Conservation (phyloP, 805 yeast species). For the Saccharomycopsis sp. region DNA sequence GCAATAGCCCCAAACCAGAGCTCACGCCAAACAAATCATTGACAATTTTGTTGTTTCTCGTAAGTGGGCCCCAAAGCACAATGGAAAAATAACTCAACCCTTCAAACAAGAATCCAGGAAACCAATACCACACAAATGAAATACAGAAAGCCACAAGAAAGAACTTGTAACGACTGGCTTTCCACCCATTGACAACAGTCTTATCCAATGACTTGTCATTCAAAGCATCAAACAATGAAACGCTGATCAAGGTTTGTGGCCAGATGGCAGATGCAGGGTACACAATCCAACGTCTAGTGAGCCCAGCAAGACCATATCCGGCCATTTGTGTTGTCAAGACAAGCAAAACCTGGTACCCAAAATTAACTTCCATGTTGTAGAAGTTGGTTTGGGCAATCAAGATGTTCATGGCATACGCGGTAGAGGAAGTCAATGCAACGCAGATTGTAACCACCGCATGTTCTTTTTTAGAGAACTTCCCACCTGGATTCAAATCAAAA, state of each 20-base stretch:
- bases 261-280: slow-evolving; percentile 60
- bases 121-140: slow-evolving; percentile 45
- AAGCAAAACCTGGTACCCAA: slow-evolving; percentile 47
- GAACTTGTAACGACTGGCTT: slow-evolving; percentile 40
- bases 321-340: slow-evolving; percentile 50
- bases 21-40: slow-evolving; percentile 56
- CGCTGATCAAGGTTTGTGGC: slow-evolving; percentile 57
- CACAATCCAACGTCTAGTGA: slow-evolving; percentile 48
- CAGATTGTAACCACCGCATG: slow-evolving; percentile 48
- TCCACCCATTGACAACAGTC: slow-evolving; percentile 38
- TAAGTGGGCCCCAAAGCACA: slow-evolving; percentile 25
- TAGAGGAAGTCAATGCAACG: slow-evolving; percentile 37
- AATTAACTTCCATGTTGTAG: slow-evolving; percentile 36
- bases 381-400: slow-evolving; percentile 42
- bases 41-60: slow-evolving; percentile 42
- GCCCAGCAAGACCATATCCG: slow-evolving; percentile 62
- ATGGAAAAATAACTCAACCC: slow-evolving; percentile 53
- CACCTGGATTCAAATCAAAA: slow-evolving; percentile 41
- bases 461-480: slow-evolving; percentile 46
- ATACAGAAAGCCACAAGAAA: slow-evolving; percentile 34
- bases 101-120: slow-evolving; percentile 51
- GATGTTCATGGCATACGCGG: slow-evolving; percentile 53
- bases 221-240: slow-evolving; percentile 47
- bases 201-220: slow-evolving; percentile 32
- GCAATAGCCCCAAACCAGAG: slow-evolving; percentile 46